A percentile compares a stretch with the other conserved stretches of the same genome.
These are phyloP conservation scores for Fraxinus greggii DNA, from an alignment of 305 asterid genomes.

Conservation along the genomic window DNA sequence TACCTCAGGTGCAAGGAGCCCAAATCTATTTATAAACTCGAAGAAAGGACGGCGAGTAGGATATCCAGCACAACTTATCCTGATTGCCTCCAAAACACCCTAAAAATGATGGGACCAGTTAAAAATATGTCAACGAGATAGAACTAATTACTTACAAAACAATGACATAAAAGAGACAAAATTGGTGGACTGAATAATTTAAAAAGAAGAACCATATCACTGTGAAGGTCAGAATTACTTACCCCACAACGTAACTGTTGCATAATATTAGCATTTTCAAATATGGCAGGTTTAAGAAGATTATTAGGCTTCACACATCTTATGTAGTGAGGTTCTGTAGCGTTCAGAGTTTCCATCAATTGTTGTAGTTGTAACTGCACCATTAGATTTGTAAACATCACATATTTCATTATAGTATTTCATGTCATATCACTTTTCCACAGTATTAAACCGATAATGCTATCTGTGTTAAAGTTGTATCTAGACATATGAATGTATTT, in stretches of 20 bases:
- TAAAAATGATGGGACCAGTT: constrained; percentile 39
- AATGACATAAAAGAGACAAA: constrained; percentile 15
- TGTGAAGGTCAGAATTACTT: constrained; percentile 40
- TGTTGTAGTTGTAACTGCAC: constrained; percentile 91
- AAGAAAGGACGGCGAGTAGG: constrained; percentile 98
- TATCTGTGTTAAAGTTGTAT: neutral
- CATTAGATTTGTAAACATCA: constrained; percentile 30
- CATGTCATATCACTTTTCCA: constrained; percentile 11
- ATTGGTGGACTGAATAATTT: constrained; percentile 8
- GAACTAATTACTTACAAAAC: constrained; percentile 16
- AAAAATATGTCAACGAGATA: constrained; percentile 19
- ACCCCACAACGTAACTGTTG: constrained; percentile 98
- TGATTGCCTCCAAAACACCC: constrained; percentile 99
- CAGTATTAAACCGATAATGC: constrained; percentile 10
- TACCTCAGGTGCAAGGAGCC: constrained; percentile 91
- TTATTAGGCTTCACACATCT: constrained; percentile 98
- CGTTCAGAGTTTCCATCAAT: constrained; percentile 93
- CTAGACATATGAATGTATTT: neutral
- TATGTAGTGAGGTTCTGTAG: constrained; percentile 93
- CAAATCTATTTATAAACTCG: constrained; percentile 92
- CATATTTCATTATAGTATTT: constrained; percentile 14
- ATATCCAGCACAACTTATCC: constrained; percentile 99
- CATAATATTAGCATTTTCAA: constrained; percentile 84
- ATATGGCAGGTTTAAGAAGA: constrained; percentile 89
- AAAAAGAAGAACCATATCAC: constrained; percentile 15